Base-by-base conservation (phyloP, 371 early-diverging fungal species). In the Mycotypha africana region DNA sequence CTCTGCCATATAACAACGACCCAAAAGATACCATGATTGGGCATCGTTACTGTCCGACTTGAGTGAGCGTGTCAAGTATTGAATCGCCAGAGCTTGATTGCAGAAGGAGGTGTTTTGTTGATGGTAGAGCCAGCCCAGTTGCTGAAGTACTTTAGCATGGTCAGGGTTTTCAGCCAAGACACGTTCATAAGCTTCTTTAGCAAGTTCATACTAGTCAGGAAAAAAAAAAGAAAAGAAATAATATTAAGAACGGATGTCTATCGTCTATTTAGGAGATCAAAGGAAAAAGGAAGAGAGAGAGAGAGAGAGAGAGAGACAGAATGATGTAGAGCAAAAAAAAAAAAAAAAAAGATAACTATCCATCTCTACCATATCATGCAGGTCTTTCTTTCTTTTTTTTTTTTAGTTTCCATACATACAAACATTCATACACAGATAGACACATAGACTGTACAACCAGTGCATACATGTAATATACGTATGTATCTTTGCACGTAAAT, bases 1-100 rank as follows among this genome's bases (percentile, higher is more conserved):
- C 67, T 91, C 89, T 5, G 87, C 82, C 95, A 97, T 95, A 57
- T 92, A 89, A 66, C 93, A 92, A 30, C 97, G 82, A 14, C 97
- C 97, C 35, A 97, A 74, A 14, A 94, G 60, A 58, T 97, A 95
- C 85, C 88, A 92, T 1, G 93, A 87, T 60, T 92, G 94, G 6
- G 93, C 85, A 67, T 95, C 95, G 15, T 74, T 77, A 25, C 75
- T 73, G 55, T 93, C 93, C 38, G 85, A 67, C 56, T 92, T 89
- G 15, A 92, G 63, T 1, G 93, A 90, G 24, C 84, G 79, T 0
- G 81, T 83, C 43, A 94, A 65, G 49, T 78, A 87, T 37, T 76
- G 70, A 14, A 90, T 84, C 9, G 97, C 95, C 14, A 73, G 64
- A 16, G 92, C 91, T 57, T 88, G 85, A 55, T 89, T 88, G 52